phyloP scores from a whole-genome alignment of 805 yeast genomes.

The Yarrowia sp. region DNA sequence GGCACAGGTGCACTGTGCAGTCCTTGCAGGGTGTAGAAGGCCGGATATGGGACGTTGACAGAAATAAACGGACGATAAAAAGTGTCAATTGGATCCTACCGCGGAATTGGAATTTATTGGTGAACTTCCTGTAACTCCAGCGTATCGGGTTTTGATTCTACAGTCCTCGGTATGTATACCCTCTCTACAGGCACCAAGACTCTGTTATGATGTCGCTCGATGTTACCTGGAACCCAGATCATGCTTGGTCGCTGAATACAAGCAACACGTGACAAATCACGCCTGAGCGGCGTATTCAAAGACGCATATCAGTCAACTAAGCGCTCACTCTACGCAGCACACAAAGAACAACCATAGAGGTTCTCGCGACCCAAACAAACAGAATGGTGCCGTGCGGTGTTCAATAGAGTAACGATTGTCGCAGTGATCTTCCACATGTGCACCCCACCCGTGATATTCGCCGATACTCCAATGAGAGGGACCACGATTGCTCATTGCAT shows the following conservation, averaged over 20 bases:
- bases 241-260: neutral
- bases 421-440: slow-evolving; percentile 9
- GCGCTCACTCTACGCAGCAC: neutral
- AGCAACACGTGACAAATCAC: neutral
- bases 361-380: neutral
- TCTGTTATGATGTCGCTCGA: too few relatives aligned
- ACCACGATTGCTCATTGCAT: slow-evolving; percentile 30
- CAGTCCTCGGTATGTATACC: too few relatives aligned
- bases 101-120: too few relatives aligned
- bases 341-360: slow-evolving; percentile 3
- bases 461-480: slow-evolving; percentile 8
- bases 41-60: too few relatives aligned
- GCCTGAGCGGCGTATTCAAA: slow-evolving; percentile 6
- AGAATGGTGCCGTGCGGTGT: slow-evolving; percentile 20
- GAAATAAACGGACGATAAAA: too few relatives aligned
- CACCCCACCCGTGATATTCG: slow-evolving; percentile 21
- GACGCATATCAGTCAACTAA: neutral
- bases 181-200: too few relatives aligned
- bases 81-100: too few relatives aligned
- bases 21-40: neutral
- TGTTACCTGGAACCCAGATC: too few relatives aligned
- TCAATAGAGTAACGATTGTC: slow-evolving; percentile 23
- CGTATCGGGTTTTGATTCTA: too few relatives aligned
- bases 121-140: too few relatives aligned
- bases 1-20: neutral